Percentiles rank a stretch among this genome's conserved stretches.
Conservation (phyloP, 2,329 filamentous ascomycete genomes). For the Fusarium agapanthi region DNA sequence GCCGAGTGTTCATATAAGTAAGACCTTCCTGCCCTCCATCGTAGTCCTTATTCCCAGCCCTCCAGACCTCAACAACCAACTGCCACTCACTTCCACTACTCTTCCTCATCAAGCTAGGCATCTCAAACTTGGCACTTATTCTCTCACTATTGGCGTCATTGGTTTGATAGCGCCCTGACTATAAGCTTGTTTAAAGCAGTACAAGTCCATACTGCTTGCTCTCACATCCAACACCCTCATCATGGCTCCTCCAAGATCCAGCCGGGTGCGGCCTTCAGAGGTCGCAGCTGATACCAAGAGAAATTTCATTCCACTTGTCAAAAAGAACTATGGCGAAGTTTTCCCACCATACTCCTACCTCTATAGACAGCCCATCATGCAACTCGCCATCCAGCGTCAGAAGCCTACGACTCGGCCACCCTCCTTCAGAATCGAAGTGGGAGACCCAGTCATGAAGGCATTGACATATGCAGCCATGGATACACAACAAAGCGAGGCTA, state of each 20-base stretch:
- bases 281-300: slow-evolving; percentile 78
- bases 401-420: slow-evolving; percentile 52
- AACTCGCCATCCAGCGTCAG: slow-evolving; percentile 53
- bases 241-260: slow-evolving; percentile 48
- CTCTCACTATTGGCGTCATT: slow-evolving; percentile 7
- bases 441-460: slow-evolving; percentile 68
- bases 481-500: slow-evolving; percentile 47
- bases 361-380: slow-evolving; percentile 59
- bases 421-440: slow-evolving; percentile 59
- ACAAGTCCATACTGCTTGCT: slow-evolving; percentile 1
- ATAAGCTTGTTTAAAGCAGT: neutral
- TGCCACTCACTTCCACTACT: slow-evolving; percentile 17
- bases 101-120: neutral
- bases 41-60: slow-evolving; percentile 11
- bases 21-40: slow-evolving; percentile 33
- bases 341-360: slow-evolving; percentile 69
- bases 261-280: slow-evolving; percentile 59
- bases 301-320: slow-evolving; percentile 72
- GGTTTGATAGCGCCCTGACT: neutral
- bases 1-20: slow-evolving; percentile 42
- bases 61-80: slow-evolving; percentile 14
- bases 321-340: slow-evolving; percentile 60
- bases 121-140: neutral
- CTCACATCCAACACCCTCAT: neutral
- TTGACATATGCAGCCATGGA: slow-evolving; percentile 62